These are phyloP conservation scores for Pichia sp. DNA, from an alignment of 1,139 yeast genomes.

Conservation along the genomic window DNA sequence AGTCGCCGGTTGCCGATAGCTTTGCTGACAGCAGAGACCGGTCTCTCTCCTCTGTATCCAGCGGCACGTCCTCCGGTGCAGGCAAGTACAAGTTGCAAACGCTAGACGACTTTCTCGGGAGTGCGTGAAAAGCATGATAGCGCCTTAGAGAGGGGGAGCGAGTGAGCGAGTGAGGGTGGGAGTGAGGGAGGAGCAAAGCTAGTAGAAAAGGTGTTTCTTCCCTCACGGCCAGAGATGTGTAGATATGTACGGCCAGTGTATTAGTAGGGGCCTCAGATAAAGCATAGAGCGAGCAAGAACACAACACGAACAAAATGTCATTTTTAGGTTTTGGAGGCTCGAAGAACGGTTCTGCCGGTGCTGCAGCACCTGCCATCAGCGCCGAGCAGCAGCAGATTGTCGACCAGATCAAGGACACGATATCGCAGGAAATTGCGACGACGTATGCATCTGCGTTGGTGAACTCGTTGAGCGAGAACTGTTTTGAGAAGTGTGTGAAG, in stretches of 20 bases:
- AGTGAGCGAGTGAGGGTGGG: not conserved
- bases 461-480: slow-evolving; percentile 81
- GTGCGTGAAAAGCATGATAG: slow-evolving; percentile 1
- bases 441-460: slow-evolving; percentile 88
- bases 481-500: slow-evolving; percentile 72
- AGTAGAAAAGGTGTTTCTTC: too few relatives aligned
- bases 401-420: slow-evolving; percentile 63
- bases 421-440: slow-evolving; percentile 78
- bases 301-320: slow-evolving; percentile 17
- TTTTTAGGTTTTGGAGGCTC: slow-evolving; percentile 29
- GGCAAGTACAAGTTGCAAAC: slow-evolving; percentile 10
- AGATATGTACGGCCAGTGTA: not conserved
- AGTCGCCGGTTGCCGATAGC: not conserved
- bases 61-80: not conserved
- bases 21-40: not conserved
- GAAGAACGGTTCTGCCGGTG: not conserved
- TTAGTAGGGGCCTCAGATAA: too few relatives aligned
- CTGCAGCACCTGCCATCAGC: slow-evolving; percentile 10
- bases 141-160: too few relatives aligned
- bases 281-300: slow-evolving; percentile 17
- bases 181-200: not conserved
- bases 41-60: not conserved
- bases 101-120: slow-evolving; percentile 14
- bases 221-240: not conserved
- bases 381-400: slow-evolving; percentile 34